Base-by-base conservation (phyloP, 768 basidiomycete genomes). In the Hygrocybe coccinea region DNA sequence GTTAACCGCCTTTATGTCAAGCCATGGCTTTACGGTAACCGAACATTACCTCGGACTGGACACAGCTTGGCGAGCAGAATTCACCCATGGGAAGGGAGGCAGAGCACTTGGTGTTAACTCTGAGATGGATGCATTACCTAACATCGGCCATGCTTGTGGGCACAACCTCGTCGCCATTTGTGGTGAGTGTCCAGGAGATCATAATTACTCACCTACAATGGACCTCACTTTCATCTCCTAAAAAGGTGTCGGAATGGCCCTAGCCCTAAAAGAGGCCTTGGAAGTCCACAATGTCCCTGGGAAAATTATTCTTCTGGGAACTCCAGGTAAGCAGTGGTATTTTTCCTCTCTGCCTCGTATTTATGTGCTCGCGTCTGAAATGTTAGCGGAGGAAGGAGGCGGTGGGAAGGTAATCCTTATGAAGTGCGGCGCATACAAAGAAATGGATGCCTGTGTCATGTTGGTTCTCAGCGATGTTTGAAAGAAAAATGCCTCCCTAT, bases 111-210 rank as follows among this genome's bases (percentile, higher is more conserved):
- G 89, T 0, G 73, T 92, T 55, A 91, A 92, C 67, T 90, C 89
- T n/a, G 89, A 91, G 79, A 84, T 85, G 83, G 83, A 85, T 53
- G 85, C 85, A 1, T 71, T 86, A 33, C 71, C 72, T 54, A 76
- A 79, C 0, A 74, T 85, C 37, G 82, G 86, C 0, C 87, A 88
- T 59, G 87, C 85, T 1, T 91, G 89, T 62, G 89, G 89, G 2
- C 89, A 92, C 64, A 91, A 91, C 62, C 73, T 92, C 49, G 91
- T 92, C 51, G 89, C 86, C 1, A 87, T 91, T 22, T 60, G 75
- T 54, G 89, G 89, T 3, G 83, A 90, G 12, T 87, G n/a, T 83
- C 2, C 79, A 29, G 29, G 3, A 29, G 3, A 29, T 29, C 29
- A 29, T 29, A 3, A 29, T 29, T 8, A 3, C 8, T 29, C 8